Evolutionary conservation across 208 protist species (phyloP).

Genomic region (Phytomonas francai): DNA sequence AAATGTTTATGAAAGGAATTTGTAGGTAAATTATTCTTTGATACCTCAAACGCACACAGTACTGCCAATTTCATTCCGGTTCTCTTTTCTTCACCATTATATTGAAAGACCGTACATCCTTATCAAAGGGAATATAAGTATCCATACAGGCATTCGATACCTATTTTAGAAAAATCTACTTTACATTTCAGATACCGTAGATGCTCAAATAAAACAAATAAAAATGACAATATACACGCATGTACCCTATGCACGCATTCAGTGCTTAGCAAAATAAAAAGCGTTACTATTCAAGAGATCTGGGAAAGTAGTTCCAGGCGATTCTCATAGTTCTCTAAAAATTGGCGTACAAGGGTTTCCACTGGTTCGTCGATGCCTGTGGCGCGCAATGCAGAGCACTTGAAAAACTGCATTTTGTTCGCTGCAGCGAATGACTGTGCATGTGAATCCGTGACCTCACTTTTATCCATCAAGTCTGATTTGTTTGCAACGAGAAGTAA

Average conservation of each 20-base stretch:
- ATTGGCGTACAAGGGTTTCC: slow-evolving; percentile 57
- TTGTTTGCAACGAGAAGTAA: slow-evolving; percentile 87
- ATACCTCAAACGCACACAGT: not conserved
- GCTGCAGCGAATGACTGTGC: slow-evolving; percentile 65
- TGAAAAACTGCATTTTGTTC: slow-evolving; percentile 77
- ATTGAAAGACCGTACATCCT: not conserved
- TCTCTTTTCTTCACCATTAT: not conserved
- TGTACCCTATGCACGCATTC: slow-evolving; percentile 4
- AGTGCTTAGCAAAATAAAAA: slow-evolving; percentile 12
- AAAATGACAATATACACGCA: not conserved
- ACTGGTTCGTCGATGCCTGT: slow-evolving; percentile 77
- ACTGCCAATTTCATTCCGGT: not conserved
- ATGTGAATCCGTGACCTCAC: slow-evolving; percentile 83
- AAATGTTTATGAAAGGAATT: not conserved
- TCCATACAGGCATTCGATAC: not conserved
- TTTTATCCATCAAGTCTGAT: slow-evolving; percentile 77
- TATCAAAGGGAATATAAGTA: not conserved
- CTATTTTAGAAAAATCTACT: not conserved
- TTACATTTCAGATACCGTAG: not conserved
- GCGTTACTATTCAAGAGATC: not conserved
- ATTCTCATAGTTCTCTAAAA: slow-evolving; percentile 66
- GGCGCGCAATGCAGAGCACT: slow-evolving; percentile 79
- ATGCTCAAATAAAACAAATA: not conserved
- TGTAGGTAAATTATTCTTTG: not conserved
- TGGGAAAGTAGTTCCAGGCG: slow-evolving; percentile 20